phyloP scores from a whole-genome alignment of 495 filamentous ascomycete species.

The Chaetomium fimeti region DNA sequence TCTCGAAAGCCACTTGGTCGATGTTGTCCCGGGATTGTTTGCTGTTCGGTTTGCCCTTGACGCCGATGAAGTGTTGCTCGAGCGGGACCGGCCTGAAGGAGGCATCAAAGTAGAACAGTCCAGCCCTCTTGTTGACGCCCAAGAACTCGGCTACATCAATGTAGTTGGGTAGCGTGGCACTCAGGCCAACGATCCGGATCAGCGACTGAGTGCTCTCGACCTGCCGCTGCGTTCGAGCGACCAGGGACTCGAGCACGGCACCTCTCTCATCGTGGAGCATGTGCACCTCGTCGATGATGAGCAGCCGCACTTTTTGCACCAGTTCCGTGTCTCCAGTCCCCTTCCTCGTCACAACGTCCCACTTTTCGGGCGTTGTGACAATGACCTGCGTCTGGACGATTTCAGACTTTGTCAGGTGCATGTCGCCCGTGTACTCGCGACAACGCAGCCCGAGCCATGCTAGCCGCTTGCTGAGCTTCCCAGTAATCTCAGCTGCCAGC shows the following conservation, averaged over 20 bases:
- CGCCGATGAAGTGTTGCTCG: conserved; percentile 95
- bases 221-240: conserved; percentile 90
- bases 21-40: conserved; percentile 82
- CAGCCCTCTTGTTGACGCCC: conserved; percentile 89
- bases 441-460: conserved; percentile 87
- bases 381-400: conserved; percentile 96
- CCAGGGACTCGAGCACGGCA: conserved; percentile 90
- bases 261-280: conserved; percentile 99
- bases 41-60: conserved; percentile 83
- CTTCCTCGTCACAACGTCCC: conserved; percentile 97
- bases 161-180: conserved; percentile 94
- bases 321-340: conserved; percentile 96
- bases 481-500: conserved; percentile 90
- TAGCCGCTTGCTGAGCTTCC: conserved; percentile 90
- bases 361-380: conserved; percentile 98
- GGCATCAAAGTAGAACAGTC: conserved; percentile 93
- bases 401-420: conserved; percentile 97
- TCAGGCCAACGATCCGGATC: conserved; percentile 92
- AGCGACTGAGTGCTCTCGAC: conserved; percentile 97
- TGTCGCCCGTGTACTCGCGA: conserved; percentile 93
- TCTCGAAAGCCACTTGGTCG: conserved; percentile 82
- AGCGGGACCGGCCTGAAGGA: conserved; percentile 96
- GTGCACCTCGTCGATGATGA: conserved; percentile 99
- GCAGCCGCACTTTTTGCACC: conserved; percentile 90
- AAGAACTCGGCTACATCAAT: conserved; percentile 95